Evolutionary conservation across 2,329 filamentous ascomycete species (phyloP), one percentile per base, ranked within the genome.

Genomic region (Fusarium sp.): DNA sequence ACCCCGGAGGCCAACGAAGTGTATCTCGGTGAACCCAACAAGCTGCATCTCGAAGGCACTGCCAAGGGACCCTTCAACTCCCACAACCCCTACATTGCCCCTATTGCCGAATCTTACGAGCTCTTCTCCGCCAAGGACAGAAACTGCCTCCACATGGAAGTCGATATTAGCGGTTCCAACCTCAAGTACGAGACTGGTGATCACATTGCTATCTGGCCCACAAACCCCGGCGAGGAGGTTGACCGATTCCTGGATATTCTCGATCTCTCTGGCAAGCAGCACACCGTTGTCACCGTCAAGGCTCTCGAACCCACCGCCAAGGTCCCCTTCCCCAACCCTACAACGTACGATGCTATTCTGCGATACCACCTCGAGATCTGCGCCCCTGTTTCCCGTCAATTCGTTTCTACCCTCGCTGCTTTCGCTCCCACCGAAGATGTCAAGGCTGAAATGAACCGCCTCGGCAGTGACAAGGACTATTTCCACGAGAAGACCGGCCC

Each of bases 311-410:
- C 94, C 45, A 98, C 96, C 11, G 94, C 96, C 73, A 98, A 98
- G 84, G 94, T 99, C 47, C 96, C 96, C 10, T 98, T 99, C 85
- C 97, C 97, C 20, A 94, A 94, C 7, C 96, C 96, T 9, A 98
- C 96, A 18, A 99, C 96, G 4, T 98, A 95, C 81, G 95, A 98
- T 82, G 92, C 95, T 61, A 93, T 95, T 69, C 85, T 93, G 63
- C 93, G 96, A 73, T 99, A 98, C 82, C 95, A 99, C 82, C 92
- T 99, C 85, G 97, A 99, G 83, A 96, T 98, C 71, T 93, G 94
- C 79, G 94, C 93, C 46, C 93, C 96, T 48, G 92, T 99, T 30
- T 99, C 96, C 63, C 95, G 97, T 84, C 96, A 99, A 81, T 97
- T 98, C 77, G 85, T 98, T 61, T 90, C 93, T 43, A 93, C 92